Base-by-base conservation (phyloP, 345 rosid genomes). In the Salix arbutifolia region DNA sequence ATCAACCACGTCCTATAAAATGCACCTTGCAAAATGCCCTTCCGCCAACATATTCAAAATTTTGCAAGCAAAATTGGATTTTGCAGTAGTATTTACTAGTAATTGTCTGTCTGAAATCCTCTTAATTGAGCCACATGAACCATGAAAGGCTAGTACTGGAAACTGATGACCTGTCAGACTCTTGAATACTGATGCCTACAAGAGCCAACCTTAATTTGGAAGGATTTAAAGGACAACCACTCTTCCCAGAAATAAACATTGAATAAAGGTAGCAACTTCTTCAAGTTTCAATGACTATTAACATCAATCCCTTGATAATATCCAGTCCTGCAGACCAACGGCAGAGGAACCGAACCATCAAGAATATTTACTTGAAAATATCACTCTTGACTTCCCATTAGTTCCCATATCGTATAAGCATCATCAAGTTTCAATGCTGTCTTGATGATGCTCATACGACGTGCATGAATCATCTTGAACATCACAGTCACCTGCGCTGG, bases 391-490 rank as follows among this genome's bases (percentile, higher is more conserved):
- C 64, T 62, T 75, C 53, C 40, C 64, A 52, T 73, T 65, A 58
- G 35, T 67, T 64, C 48, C 76, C 12, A 28, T 62, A n/a, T n/a
- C n/a, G n/a, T n/a, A n/a, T n/a, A n/a, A n/a, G n/a, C n/a, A n/a
- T n/a, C n/a, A n/a, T n/a, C n/a, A n/a, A n/a, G n/a, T n/a, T n/a
- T n/a, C 82, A 48, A 33, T 71, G 64, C 66, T 76, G 44, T 77
- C 79, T 69, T 31, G 66, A 44, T 75, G 82, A 75, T 53, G 75
- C 71, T 83, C 85, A 3, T 74, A 82, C 16, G 86, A 84, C 12
- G 84, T 81, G 67, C 83, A 84, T 8, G 85, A 87, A 69, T 77
- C 89, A 77, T 83, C 86, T 53, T 67, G 82, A 46, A 50, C 3
- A 78, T 80, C 78, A 48, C 65, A 71, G 76, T 80, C 82, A 46